Conservation (phyloP, 1,284 basidiomycete genomes). For the Irpex rosettiformis region DNA sequence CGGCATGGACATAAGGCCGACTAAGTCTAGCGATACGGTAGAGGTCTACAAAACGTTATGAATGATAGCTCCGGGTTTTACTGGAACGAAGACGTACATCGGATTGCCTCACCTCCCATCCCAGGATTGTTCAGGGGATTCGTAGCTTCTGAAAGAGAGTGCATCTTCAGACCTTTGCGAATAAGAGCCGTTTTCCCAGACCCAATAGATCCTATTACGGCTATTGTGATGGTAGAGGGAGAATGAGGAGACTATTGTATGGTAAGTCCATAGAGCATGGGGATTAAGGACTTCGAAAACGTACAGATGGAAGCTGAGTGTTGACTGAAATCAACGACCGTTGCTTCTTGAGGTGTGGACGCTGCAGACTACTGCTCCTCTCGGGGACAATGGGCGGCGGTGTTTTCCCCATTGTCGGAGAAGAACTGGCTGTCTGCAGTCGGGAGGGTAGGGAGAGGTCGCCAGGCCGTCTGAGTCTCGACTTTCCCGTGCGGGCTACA, state of each 20-base stretch:
- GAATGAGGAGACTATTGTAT: conserved; percentile 12
- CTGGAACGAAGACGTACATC: conserved; percentile 21
- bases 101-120: conserved; percentile 15
- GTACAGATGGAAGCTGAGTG: conserved; percentile 25
- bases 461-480: conserved; percentile 18
- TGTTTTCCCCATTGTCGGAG: conserved; percentile 22
- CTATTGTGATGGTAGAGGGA: conserved; percentile 44
- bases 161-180: conserved; percentile 59
- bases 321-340: conserved; percentile 29
- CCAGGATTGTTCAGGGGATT: conserved; percentile 24
- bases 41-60: conserved; percentile 35
- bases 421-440: conserved; percentile 13
- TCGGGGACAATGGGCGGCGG: conserved; percentile 28
- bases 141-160: conserved; percentile 47
- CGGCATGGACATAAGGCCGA: conserved; percentile 31
- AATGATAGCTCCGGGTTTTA: conserved; percentile 2
- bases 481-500: conserved; percentile 25
- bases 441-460: conserved; percentile 17
- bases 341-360: conserved; percentile 20
- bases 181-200: conserved; percentile 75
- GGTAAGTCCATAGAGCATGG: neutral
- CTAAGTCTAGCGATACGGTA: conserved; percentile 44
- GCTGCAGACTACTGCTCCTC: conserved; percentile 34
- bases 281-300: conserved; percentile 9
- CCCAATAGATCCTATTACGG: conserved; percentile 62